Evolutionary conservation across 1,139 yeast genomes (phyloP), one percentile per base, ranked within the genome.

Genomic region (Petasospora fabianii): DNA sequence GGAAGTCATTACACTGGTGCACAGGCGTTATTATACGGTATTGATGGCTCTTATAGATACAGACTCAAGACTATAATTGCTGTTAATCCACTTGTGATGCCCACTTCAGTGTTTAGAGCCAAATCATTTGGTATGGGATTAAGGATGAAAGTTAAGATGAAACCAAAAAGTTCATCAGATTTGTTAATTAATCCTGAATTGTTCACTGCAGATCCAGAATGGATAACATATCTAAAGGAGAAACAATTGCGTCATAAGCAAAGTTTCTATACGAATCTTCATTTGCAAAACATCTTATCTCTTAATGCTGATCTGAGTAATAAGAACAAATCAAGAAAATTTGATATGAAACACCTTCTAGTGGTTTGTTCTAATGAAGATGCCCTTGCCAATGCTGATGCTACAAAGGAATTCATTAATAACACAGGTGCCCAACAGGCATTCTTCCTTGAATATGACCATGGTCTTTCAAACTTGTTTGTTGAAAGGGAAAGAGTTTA

Each of bases 401-500:
- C 35, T 1, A 31, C 46, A 4, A 29, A 39, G 12, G 30, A 35
- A 14, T 39, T 50, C 18, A 14, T 32, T 20, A 33, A 44, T 16
- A 40, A 44, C 32, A 32, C 43, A 5, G 39, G 43, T 12, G 43
- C 45, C 8, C 46, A 46, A 18, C 35, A 39, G 15, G 39, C 42
- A 2, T 30, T 21, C 24, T 32, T 36, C 22, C 27, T 46, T 28
- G 43, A 36, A 13, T 48, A 46, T 27, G 39, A 42, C 31, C 34
- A 45, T 12, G 54, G 54, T 4, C 27, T 38, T 32, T 35, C 41
- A 11, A 47, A 48, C 12, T 15, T 47, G n/a, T 40, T 49, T 22
- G 21, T 50, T 6, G 56, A 51, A 34, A 36, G 38, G 6, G 44
- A 48, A 14, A 34, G 40, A n/a, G 31, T 48, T 6, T 50, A 41